phyloP scores from a whole-genome alignment of 768 basidiomycete genomes.

The Russula griseocarnosa region DNA sequence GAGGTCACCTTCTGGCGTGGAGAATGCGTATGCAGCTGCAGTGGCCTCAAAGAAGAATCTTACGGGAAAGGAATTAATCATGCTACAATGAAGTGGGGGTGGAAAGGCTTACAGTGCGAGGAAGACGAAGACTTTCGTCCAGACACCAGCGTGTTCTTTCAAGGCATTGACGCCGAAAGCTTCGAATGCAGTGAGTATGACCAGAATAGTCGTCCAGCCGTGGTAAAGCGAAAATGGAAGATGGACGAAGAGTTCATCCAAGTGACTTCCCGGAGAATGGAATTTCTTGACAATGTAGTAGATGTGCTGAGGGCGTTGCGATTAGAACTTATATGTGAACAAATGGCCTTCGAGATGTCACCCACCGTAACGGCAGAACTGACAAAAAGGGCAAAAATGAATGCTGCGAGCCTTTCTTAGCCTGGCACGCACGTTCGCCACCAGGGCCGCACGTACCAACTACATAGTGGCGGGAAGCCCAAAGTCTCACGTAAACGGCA shows the following conservation, averaged over 20 bases:
- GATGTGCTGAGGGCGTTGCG: conserved; percentile 56
- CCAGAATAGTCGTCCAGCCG: conserved; percentile 85
- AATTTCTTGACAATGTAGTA: conserved; percentile 94
- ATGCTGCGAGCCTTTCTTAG: conserved; percentile 47
- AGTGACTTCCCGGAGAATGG: conserved; percentile 56
- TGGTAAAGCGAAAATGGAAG: conserved; percentile 96
- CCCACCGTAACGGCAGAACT: conserved; percentile 60
- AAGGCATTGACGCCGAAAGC: conserved; percentile 82
- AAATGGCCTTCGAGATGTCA: background rate
- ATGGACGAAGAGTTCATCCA: conserved; percentile 88
- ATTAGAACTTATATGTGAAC: conserved; percentile 34
- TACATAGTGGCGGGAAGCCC: conserved; percentile 73
- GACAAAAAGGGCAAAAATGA: conserved; percentile 84
- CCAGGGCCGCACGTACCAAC: conserved; percentile 39
- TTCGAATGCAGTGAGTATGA: conserved; percentile 78
- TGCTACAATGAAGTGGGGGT: background rate
- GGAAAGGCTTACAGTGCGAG: conserved; percentile 62
- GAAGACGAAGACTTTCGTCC: conserved; percentile 96
- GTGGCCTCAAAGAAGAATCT: conserved; percentile 92
- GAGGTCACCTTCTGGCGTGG: conserved; percentile 83
- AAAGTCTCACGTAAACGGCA: conserved; percentile 83
- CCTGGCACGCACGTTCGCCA: background rate
- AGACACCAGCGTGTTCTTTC: conserved; percentile 64
- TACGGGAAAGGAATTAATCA: conserved; percentile 1
- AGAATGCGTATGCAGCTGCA: conserved; percentile 92